Conservation (phyloP, 305 asterid genomes). For the Fraxinus latifolia region DNA sequence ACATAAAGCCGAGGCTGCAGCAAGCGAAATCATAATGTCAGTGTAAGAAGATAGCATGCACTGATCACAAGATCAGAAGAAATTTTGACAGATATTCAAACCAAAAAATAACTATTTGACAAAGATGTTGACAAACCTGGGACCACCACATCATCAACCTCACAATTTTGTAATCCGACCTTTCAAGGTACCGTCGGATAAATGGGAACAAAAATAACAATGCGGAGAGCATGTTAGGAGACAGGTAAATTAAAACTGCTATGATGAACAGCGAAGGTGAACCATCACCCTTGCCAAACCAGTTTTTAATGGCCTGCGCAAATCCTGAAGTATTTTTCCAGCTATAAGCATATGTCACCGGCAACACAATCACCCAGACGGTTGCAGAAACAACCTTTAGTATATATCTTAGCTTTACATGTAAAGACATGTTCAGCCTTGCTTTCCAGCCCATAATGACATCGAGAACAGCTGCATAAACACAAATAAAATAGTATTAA, state of each 20-base stretch:
- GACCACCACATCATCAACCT: slow-evolving; percentile 99
- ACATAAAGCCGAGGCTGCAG: slow-evolving; percentile 94
- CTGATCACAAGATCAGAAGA: slow-evolving; percentile 11
- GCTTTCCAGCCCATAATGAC: slow-evolving; percentile 81
- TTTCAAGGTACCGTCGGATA: slow-evolving; percentile 81
- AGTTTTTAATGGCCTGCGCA: slow-evolving; percentile 69
- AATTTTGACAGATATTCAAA: slow-evolving; percentile 11
- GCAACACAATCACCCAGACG: slow-evolving; percentile 80
- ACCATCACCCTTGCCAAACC: slow-evolving; percentile 80
- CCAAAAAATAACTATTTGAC: slow-evolving; percentile 18
- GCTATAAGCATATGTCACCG: slow-evolving; percentile 90
- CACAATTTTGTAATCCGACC: slow-evolving; percentile 78
- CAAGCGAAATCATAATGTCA: slow-evolving; percentile 15
- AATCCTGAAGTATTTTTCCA: slow-evolving; percentile 76
- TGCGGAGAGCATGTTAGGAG: slow-evolving; percentile 92
- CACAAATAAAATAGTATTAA: background rate
- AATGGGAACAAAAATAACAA: slow-evolving; percentile 75
- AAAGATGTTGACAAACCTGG: slow-evolving; percentile 55
- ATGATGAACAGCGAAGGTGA: slow-evolving; percentile 78
- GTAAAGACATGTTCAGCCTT: slow-evolving; percentile 73
- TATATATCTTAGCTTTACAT: slow-evolving; percentile 84
- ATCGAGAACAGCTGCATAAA: slow-evolving; percentile 72
- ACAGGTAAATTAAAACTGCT: slow-evolving; percentile 74
- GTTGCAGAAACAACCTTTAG: slow-evolving; percentile 75
- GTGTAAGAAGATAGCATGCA: slow-evolving; percentile 18